Percentiles rank a stretch among this genome's conserved stretches.
Evolutionary conservation across 1,284 basidiomycete species (phyloP).

Genomic region (Sanghuangporus baumii): DNA sequence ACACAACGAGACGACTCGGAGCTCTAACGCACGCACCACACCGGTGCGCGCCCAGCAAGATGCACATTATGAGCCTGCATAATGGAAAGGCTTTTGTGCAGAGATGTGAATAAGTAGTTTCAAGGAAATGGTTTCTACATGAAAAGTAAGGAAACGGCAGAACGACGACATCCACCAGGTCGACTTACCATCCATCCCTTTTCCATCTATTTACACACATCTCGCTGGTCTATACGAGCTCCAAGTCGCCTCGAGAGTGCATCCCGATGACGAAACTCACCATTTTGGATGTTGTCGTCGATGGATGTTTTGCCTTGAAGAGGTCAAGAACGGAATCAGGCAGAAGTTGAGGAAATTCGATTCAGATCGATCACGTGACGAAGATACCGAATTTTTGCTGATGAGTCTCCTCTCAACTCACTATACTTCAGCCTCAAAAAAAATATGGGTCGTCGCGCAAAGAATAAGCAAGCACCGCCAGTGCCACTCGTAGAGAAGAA

Average conservation of each 20-base stretch:
- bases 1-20: slow-evolving; percentile 46
- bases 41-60: slow-evolving; percentile 28
- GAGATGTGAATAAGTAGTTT: slow-evolving; percentile 24
- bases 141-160: slow-evolving; percentile 15
- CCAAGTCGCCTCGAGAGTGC: slow-evolving; percentile 4
- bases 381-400: background rate
- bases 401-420: background rate
- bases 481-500: slow-evolving; percentile 47
- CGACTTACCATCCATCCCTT: slow-evolving; percentile 52
- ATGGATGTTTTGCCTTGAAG: slow-evolving; percentile 2
- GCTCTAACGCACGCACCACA: slow-evolving; percentile 52
- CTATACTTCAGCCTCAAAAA: background rate
- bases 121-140: slow-evolving; percentile 16
- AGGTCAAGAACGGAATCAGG: background rate
- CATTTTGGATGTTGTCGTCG: slow-evolving; percentile 6
- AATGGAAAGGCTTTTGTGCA: slow-evolving; percentile 26
- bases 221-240: slow-evolving; percentile 12
- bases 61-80: slow-evolving; percentile 38
- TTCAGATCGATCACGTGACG: background rate
- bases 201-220: background rate
- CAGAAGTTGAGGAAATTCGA: background rate
- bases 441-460: slow-evolving; percentile 90
- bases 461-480: slow-evolving; percentile 84
- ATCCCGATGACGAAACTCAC: slow-evolving; percentile 9
- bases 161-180: slow-evolving; percentile 34